phyloP scores from a whole-genome alignment of 768 basidiomycete species.

The Lentinula sp. region DNA sequence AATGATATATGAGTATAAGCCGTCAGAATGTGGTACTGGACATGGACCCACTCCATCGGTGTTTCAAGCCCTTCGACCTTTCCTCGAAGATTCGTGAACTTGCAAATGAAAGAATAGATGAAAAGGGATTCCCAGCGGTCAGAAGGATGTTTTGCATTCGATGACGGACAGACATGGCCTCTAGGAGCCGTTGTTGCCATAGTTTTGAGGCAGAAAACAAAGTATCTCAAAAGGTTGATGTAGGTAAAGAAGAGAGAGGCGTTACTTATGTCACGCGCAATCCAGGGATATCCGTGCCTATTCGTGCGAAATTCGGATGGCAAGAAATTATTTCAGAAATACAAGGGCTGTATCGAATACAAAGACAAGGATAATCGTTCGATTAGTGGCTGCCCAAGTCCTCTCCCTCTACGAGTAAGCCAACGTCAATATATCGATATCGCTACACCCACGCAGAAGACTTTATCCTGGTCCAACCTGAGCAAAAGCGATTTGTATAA shows the following conservation, averaged over 20 bases:
- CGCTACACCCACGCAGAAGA: not conserved
- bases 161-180: conserved; percentile 49
- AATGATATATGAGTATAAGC: conserved; percentile 23
- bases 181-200: conserved; percentile 25
- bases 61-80: conserved; percentile 77
- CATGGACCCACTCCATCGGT: conserved; percentile 71
- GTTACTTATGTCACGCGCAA: conserved; percentile 1
- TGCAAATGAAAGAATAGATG: conserved; percentile 80
- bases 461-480: conserved; percentile 86
- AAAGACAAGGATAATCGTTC: not conserved
- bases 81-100: conserved; percentile 67
- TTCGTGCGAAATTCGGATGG: conserved; percentile 2
- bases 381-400: not conserved
- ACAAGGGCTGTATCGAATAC: not conserved
- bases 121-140: conserved; percentile 87
- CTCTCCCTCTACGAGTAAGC: not conserved
- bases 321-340: not conserved
- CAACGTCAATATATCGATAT: not conserved
- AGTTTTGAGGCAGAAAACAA: conserved; percentile 9
- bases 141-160: conserved; percentile 65
- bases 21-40: conserved; percentile 9
- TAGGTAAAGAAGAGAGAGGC: not conserved
- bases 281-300: not conserved
- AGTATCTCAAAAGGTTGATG: not conserved
- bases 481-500: conserved; percentile 8